These are phyloP conservation scores for Podospora pseudocomata DNA, from an alignment of 495 filamentous ascomycete genomes.

Conservation along the genomic window DNA sequence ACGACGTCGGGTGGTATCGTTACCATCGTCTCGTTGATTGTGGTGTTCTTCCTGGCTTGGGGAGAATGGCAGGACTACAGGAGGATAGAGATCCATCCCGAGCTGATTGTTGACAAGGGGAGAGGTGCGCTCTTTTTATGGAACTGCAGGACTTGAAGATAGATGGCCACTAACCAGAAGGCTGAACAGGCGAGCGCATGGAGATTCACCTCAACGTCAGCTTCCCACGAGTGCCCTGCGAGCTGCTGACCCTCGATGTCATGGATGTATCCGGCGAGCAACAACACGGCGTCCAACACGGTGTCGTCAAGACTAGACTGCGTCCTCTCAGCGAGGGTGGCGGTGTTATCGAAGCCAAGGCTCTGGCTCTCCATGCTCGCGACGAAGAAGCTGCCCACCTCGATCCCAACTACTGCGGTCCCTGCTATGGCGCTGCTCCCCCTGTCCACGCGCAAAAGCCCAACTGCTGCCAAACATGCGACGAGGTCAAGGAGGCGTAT, in stretches of 20 bases:
- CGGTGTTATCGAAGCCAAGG: constrained; percentile 68
- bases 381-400: constrained; percentile 75
- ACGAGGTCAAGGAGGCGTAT: constrained; percentile 94
- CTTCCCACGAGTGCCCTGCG: constrained; percentile 90
- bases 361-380: constrained; percentile 59
- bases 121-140: constrained; percentile 57
- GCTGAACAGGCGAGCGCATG: constrained; percentile 78
- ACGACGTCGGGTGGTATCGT: constrained; percentile 97
- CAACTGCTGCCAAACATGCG: constrained; percentile 95
- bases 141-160: neutral
- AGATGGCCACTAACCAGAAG: constrained; percentile 13
- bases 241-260: constrained; percentile 92
- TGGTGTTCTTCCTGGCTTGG: constrained; percentile 85
- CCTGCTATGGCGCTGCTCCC: constrained; percentile 80
- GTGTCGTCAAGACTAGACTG: constrained; percentile 83
- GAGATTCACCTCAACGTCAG: constrained; percentile 98
- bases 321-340: constrained; percentile 68
- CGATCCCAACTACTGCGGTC: constrained; percentile 87
- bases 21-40: constrained; percentile 80
- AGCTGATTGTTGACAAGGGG: constrained; percentile 94
- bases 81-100: constrained; percentile 78
- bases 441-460: constrained; percentile 65
- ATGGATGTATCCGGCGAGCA: constrained; percentile 99
- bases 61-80: constrained; percentile 95
- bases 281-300: constrained; percentile 88